Percentiles rank a stretch among this genome's conserved stretches.
Evolutionary conservation across 192 early-diverging fungal species (phyloP).

Genomic region (Backusella circina): DNA sequence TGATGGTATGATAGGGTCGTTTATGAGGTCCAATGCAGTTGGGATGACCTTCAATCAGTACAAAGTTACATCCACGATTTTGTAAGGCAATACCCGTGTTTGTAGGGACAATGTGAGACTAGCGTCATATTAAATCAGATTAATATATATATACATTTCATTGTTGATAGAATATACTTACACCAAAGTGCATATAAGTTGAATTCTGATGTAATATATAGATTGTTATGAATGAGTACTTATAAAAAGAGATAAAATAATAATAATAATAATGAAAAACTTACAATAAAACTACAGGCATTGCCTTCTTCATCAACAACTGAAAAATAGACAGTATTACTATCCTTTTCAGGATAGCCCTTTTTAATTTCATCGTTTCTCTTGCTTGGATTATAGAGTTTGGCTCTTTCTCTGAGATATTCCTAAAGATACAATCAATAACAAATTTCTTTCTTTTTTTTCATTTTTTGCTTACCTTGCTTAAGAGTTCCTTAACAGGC

Average conservation of each 20-base stretch:
- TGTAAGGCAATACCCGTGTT: constrained; percentile 69
- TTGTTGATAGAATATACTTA: constrained; percentile 32
- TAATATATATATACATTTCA: not conserved
- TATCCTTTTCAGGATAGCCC: constrained; percentile 58
- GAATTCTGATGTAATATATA: constrained; percentile 44
- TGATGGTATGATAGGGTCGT: constrained; percentile 80
- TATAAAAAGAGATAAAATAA: not conserved
- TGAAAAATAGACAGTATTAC: constrained; percentile 76
- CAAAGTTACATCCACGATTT: constrained; percentile 65
- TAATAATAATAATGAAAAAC: too few species aligned
- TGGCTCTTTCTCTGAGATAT: constrained; percentile 55
- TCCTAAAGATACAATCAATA: not conserved
- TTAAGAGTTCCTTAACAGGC: constrained; percentile 52
- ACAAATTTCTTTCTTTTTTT: not conserved
- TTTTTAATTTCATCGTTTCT: constrained; percentile 48
- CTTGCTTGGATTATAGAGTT: constrained; percentile 45
- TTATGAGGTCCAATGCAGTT: constrained; percentile 66
- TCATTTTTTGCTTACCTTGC: constrained; percentile 35
- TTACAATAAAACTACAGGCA: constrained; percentile 76
- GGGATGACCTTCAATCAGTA: constrained; percentile 52
- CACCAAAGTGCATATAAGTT: constrained; percentile 50
- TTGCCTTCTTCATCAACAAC: constrained; percentile 75
- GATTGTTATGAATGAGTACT: not conserved
- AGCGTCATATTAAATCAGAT: constrained; percentile 12
- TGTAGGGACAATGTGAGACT: constrained; percentile 48